Conservation (phyloP, 2,329 filamentous ascomycete genomes). For the Allantophomopsis cytisporea region DNA sequence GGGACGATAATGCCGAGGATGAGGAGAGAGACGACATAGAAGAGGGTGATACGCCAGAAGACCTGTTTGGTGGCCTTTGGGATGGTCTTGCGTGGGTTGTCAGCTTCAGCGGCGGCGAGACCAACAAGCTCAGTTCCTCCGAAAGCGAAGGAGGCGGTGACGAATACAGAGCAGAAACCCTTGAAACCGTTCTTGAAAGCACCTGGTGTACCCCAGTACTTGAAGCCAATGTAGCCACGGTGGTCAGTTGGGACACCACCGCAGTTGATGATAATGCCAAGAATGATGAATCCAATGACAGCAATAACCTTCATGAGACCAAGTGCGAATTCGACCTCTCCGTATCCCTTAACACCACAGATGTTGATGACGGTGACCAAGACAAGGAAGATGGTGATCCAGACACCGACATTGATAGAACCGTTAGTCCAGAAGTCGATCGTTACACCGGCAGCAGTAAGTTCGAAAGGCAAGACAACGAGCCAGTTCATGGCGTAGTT, state of each 20-base stretch:
- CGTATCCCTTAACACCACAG: conserved; percentile 43
- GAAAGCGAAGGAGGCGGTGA: conserved; percentile 49
- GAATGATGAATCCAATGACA: conserved; percentile 49
- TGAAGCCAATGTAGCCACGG: conserved; percentile 46
- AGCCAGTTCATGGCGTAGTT: conserved; percentile 36
- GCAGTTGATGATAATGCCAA: conserved; percentile 44
- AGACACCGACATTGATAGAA: conserved; percentile 33
- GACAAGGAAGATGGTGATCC: conserved; percentile 41
- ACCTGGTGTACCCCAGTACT: conserved; percentile 44
- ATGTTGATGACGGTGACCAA: conserved; percentile 35
- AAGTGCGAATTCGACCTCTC: conserved; percentile 44
- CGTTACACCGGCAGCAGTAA: conserved; percentile 37
- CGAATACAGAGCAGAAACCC: conserved; percentile 49
- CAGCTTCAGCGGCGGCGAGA: conserved; percentile 42
- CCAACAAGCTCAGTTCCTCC: conserved; percentile 48
- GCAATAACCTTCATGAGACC: conserved; percentile 43
- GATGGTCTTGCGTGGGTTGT: conserved; percentile 35
- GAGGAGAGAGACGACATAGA: conserved; percentile 28
- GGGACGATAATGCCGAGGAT: conserved; percentile 28
- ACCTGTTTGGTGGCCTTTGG: conserved; percentile 28
- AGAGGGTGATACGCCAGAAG: conserved; percentile 30
- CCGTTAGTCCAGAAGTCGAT: conserved; percentile 35
- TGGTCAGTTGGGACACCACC: conserved; percentile 30
- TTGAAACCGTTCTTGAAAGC: conserved; percentile 46
- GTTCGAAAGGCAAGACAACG: conserved; percentile 36